Evolutionary conservation across 345 rosid species (phyloP), one percentile per base, ranked within the genome.

Genomic region (Excoecaria agallocha): DNA sequence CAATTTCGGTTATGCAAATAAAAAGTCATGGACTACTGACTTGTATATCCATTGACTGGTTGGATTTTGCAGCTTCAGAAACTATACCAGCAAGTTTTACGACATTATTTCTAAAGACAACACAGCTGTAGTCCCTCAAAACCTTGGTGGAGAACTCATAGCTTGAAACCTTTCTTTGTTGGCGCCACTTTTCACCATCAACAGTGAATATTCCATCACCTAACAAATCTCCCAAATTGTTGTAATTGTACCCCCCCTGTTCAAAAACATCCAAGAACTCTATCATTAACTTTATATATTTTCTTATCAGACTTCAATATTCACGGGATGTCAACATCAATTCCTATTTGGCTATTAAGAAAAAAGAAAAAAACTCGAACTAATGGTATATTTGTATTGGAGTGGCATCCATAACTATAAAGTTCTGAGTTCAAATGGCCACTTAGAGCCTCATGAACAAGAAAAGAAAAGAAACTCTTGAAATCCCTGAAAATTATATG

Each of bases 161-260:
- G 78, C 83, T 84, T 3, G 87, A 66, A 22, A 77, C 8, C 70
- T 81, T 84, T 57, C 85, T 78, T 38, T 84, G 85, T 41, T 77
- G 79, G 13, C 77, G 77, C 87, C 87, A 84, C 46, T 81, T 81
- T 7, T 84, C 87, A 12, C 85, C 87, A 66, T 84, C 83, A 41
- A 84, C 85, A 3, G 76, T 67, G 75, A 84, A 81, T 63, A 84
- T 84, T 8, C 85, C 87, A 68, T 84, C 80, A 59, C 87, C 85
- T 11, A 84, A 74, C 12, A 84, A 73, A 62, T 73, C 83, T 1
- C 73, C 66, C 43, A 82, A 19, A 43, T 38, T 65, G 43, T 12
- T 35, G 49, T 68, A 58, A 41, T 77, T 76, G 43, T 67, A 24
- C 63, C n/a, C 50, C 19, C 84, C 79, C 82, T 78, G 73, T 66